A percentile compares a stretch with the other conserved stretches of the same genome.
Evolutionary conservation across 129 eudicot species (phyloP).

Genomic region (Sambucus nigra): DNA sequence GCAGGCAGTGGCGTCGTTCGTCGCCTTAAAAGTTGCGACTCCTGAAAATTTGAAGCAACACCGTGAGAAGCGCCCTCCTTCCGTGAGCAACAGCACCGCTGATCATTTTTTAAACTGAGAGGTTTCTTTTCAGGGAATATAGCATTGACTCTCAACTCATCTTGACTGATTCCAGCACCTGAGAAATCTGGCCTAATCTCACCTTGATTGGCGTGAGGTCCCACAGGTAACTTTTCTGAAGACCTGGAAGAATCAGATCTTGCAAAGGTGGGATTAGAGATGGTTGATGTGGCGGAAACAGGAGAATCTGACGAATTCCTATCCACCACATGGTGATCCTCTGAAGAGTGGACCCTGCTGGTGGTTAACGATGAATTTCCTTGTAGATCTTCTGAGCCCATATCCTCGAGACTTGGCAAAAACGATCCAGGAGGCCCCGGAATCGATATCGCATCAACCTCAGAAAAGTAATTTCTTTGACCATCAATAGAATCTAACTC

Average conservation of each 20-base stretch:
- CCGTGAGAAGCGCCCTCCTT: slow-evolving; percentile 32
- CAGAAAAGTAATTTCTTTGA: slow-evolving; percentile 34
- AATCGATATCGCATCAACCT: slow-evolving; percentile 63
- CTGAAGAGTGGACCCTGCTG: slow-evolving; percentile 44
- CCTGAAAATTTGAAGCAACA: slow-evolving; percentile 35
- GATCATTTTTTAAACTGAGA: slow-evolving; percentile 28
- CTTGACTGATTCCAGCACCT: slow-evolving; percentile 4
- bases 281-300: slow-evolving; percentile 37
- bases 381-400: slow-evolving; percentile 56
- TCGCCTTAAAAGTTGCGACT: slow-evolving; percentile 33
- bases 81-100: slow-evolving; percentile 62
- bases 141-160: slow-evolving; percentile 16
- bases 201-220: slow-evolving; percentile 6
- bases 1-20: slow-evolving; percentile 12
- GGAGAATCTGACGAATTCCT: slow-evolving; percentile 56
- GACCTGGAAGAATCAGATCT: slow-evolving; percentile 40
- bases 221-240: slow-evolving; percentile 15
- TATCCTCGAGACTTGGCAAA: slow-evolving; percentile 66
- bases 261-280: slow-evolving; percentile 37
- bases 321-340: slow-evolving; percentile 39
- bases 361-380: slow-evolving; percentile 53
- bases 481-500: slow-evolving; percentile 20
- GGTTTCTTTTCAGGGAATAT: slow-evolving; percentile 18
- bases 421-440: slow-evolving; percentile 91
- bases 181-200: slow-evolving; percentile 12